A percentile compares a stretch with the other conserved stretches of the same genome.
Conservation (phyloP, 2,329 filamentous ascomycete species). For the Aspergillus floridensis region DNA sequence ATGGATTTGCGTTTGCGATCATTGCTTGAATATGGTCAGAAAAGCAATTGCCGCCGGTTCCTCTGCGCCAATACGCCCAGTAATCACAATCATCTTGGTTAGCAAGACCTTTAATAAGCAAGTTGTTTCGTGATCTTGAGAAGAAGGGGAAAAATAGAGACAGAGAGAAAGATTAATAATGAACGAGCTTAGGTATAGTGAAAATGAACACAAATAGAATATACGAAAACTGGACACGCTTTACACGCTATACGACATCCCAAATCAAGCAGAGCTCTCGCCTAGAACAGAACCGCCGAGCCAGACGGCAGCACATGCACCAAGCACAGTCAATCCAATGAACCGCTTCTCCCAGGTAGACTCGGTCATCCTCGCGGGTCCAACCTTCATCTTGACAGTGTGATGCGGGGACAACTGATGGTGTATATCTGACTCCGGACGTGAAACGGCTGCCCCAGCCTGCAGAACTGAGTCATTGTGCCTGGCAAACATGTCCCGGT, state of each 20-base stretch:
- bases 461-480: constrained; percentile 21
- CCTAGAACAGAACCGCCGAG: constrained; percentile 36
- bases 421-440: not conserved
- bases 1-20: not conserved
- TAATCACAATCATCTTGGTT: not conserved
- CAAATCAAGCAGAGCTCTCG: constrained; percentile 18
- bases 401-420: constrained; percentile 14
- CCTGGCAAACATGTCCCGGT: constrained; percentile 32
- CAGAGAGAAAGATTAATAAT: not conserved
- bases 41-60: not conserved
- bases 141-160: too few species aligned
- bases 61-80: not conserved
- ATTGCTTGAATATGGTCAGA: not conserved
- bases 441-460: constrained; percentile 10
- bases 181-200: not conserved
- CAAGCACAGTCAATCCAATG: constrained; percentile 35
- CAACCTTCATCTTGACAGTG: constrained; percentile 41
- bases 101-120: not conserved
- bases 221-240: not conserved
- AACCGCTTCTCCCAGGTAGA: constrained; percentile 61
- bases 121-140: not conserved
- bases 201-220: constrained; percentile 1
- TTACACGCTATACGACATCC: not conserved
- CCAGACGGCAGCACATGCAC: constrained; percentile 37
- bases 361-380: constrained; percentile 60